phyloP scores from a whole-genome alignment of 345 rosid species.

The Psidium guajava region DNA sequence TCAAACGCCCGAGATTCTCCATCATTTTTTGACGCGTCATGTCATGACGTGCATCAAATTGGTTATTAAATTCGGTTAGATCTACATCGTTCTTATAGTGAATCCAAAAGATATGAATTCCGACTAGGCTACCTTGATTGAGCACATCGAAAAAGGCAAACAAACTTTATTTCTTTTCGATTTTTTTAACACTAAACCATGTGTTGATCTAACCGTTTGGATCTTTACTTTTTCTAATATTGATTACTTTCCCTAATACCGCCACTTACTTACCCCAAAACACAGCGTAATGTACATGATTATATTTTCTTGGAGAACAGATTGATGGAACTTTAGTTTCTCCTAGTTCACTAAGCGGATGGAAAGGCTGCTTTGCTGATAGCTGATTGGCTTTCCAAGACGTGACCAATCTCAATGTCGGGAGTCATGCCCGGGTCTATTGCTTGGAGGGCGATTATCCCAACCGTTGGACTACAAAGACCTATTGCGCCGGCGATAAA shows the following conservation, averaged over 20 bases:
- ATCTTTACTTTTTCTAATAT: neutral
- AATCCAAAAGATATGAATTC: neutral
- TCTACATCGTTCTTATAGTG: neutral
- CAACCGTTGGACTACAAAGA: no score
- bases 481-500: no score
- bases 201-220: neutral
- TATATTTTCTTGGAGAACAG: neutral
- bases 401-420: slow-evolving; percentile 9
- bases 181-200: neutral
- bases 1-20: fast-evolving
- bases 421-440: slow-evolving; percentile 74
- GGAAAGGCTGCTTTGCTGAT: neutral
- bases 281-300: neutral
- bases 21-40: neutral
- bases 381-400: slow-evolving; percentile 6
- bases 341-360: neutral
- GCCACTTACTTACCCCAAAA: neutral
- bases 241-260: neutral
- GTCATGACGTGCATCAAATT: neutral
- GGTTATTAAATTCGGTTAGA: neutral
- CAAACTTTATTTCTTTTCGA: neutral
- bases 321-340: slow-evolving; percentile 14
- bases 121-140: no score
- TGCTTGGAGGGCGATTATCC: no score
- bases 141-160: neutral